A percentile compares a stretch with the other conserved stretches of the same genome.
Evolutionary conservation across 2,329 filamentous ascomycete genomes (phyloP).

Genomic region (Colletotrichum neosansevieriae): DNA sequence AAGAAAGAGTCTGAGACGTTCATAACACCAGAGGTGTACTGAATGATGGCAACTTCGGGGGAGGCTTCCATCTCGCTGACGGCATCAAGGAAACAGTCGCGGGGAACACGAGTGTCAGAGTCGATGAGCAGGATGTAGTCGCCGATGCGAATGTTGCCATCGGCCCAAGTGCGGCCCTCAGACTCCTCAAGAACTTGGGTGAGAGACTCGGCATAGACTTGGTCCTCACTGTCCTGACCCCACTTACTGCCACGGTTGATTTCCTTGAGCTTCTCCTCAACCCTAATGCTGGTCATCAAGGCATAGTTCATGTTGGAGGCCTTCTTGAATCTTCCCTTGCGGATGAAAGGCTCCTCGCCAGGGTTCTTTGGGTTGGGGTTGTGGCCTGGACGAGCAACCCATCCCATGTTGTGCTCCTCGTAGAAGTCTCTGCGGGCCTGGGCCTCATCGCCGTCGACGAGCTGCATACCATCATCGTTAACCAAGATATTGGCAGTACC

Average conservation of each 20-base stretch:
- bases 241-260: conserved; percentile 54
- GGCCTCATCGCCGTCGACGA: conserved; percentile 63
- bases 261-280: conserved; percentile 64
- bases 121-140: conserved; percentile 76
- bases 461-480: conserved; percentile 77
- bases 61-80: conserved; percentile 78
- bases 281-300: conserved; percentile 64
- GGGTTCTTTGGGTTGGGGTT: conserved; percentile 63
- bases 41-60: conserved; percentile 77
- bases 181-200: conserved; percentile 62
- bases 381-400: conserved; percentile 64
- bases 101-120: conserved; percentile 76
- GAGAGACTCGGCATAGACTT: conserved; percentile 59
- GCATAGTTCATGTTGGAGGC: conserved; percentile 78
- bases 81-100: conserved; percentile 76
- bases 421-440: conserved; percentile 66
- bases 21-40: conserved; percentile 82
- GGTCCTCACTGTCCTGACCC: conserved; percentile 55
- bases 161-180: conserved; percentile 66
- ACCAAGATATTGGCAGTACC: conserved; percentile 76
- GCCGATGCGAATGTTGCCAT: conserved; percentile 67
- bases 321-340: conserved; percentile 74
- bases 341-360: conserved; percentile 62
- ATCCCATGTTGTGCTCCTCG: conserved; percentile 69
- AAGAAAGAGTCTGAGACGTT: conserved; percentile 79